Conservation (phyloP, 257 asterid species). For the Craterostigma plantagineum region DNA sequence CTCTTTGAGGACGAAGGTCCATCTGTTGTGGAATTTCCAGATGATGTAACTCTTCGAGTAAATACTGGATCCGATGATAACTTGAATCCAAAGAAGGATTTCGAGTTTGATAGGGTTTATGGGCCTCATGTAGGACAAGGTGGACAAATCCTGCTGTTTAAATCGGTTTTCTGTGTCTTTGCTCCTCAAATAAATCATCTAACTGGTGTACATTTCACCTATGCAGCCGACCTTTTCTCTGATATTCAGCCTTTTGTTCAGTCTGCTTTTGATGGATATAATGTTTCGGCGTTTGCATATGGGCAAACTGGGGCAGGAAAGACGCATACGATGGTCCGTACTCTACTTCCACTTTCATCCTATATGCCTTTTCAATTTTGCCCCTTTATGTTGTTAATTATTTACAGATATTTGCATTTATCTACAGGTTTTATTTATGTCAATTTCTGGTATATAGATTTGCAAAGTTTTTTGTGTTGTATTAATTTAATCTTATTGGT, state of each 20-base stretch:
- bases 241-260: slow-evolving; percentile 95
- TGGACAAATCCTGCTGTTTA: slow-evolving; percentile 10
- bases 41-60: slow-evolving; percentile 53
- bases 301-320: slow-evolving; percentile 87
- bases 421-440: too few relatives aligned
- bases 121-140: slow-evolving; percentile 99
- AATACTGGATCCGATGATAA: slow-evolving; percentile 61
- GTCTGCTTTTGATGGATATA: slow-evolving; percentile 98
- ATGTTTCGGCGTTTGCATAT: slow-evolving; percentile 70
- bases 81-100: slow-evolving; percentile 86
- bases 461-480: too few relatives aligned
- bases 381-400: slow-evolving; percentile 1
- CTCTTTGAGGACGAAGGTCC: slow-evolving; percentile 92
- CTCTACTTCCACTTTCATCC: slow-evolving; percentile 15
- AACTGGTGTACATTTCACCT: slow-evolving; percentile 13
- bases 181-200: slow-evolving; percentile 14
- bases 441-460: too few relatives aligned
- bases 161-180: slow-evolving; percentile 7
- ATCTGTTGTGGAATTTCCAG: slow-evolving; percentile 76
- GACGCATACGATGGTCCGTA: slow-evolving; percentile 82
- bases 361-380: slow-evolving; percentile 7
- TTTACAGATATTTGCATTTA: slow-evolving; percentile 5
- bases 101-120: slow-evolving; percentile 92
- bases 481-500: too few relatives aligned
- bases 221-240: slow-evolving; percentile 80